These are phyloP conservation scores for Fusarium sp. DNA, from an alignment of 2,329 filamentous ascomycete species.

Conservation along the genomic window DNA sequence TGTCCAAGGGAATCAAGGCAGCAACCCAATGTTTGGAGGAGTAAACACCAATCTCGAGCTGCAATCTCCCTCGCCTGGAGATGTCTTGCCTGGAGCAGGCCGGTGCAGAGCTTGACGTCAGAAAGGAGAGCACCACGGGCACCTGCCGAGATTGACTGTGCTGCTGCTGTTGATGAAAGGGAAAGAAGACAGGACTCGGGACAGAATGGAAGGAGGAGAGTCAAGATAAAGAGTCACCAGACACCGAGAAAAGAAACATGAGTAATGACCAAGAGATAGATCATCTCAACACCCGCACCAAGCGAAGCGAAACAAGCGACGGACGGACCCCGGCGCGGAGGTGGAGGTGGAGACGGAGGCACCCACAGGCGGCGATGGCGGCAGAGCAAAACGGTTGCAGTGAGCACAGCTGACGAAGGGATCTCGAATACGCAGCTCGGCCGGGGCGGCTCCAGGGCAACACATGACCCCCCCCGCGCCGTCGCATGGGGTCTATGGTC, in stretches of 20 bases:
- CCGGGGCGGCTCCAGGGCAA: neutral
- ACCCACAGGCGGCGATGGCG: neutral
- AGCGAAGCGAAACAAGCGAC: neutral
- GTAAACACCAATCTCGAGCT: neutral
- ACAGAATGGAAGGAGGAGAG: neutral
- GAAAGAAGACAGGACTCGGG: neutral
- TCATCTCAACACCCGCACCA: neutral
- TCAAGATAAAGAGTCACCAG: neutral
- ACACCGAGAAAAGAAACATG: neutral
- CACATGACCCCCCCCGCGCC: constrained; percentile 1
- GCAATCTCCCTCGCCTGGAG: neutral
- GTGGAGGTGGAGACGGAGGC: neutral
- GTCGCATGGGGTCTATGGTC: neutral
- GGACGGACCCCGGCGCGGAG: neutral
- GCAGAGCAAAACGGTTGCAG: neutral
- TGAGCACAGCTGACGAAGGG: neutral
- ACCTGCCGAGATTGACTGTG: neutral
- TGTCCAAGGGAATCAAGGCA: neutral
- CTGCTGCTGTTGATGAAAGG: neutral
- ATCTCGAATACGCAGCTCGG: neutral
- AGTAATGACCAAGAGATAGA: neutral
- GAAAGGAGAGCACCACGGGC: neutral
- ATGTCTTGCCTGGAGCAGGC: neutral
- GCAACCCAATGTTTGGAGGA: too few species aligned
- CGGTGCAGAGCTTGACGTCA: neutral